Evolutionary conservation across 2,329 filamentous ascomycete genomes (phyloP).

Genomic region (Colletotrichum phormii): DNA sequence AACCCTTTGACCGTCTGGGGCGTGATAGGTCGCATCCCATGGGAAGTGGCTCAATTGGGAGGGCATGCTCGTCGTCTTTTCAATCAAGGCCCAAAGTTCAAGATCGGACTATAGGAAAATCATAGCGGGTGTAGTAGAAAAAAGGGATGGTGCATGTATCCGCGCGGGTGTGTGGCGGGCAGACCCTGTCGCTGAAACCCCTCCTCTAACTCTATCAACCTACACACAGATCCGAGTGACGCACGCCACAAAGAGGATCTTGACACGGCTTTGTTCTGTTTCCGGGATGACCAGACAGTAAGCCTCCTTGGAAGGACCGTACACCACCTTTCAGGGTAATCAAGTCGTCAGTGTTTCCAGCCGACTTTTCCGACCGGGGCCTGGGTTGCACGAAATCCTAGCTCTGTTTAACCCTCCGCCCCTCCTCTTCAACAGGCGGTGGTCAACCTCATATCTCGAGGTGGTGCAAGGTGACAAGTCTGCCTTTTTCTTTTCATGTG

Average conservation of each 20-base stretch:
- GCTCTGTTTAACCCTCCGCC: conserved; percentile 26
- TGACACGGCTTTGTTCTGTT: conserved; percentile 19
- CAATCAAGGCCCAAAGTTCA: not conserved
- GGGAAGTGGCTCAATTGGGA: conserved; percentile 26
- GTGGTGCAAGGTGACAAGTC: conserved; percentile 4
- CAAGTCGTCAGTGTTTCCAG: conserved; percentile 18
- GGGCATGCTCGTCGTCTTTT: conserved; percentile 3
- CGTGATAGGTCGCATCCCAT: conserved; percentile 18
- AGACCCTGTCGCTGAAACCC: conserved; percentile 35
- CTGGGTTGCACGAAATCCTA: not conserved
- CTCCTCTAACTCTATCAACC: conserved; percentile 36
- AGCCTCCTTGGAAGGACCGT: conserved; percentile 1
- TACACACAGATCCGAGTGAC: conserved; percentile 37
- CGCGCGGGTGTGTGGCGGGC: conserved; percentile 15
- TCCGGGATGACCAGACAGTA: conserved; percentile 17
- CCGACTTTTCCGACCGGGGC: conserved; percentile 19
- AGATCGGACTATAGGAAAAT: conserved; percentile 15
- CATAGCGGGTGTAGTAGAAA: not conserved
- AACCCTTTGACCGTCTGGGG: conserved; percentile 8
- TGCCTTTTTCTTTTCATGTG: not conserved
- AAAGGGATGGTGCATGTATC: conserved; percentile 19
- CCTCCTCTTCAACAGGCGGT: not conserved
- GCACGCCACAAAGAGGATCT: conserved; percentile 16
- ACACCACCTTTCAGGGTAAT: conserved; percentile 12
- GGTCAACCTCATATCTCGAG: conserved; percentile 7